Percentiles rank a stretch among this genome's conserved stretches.
These are phyloP conservation scores for Coemansia sp. DNA, from an alignment of 192 early-diverging fungal species.

Conservation along the genomic window DNA sequence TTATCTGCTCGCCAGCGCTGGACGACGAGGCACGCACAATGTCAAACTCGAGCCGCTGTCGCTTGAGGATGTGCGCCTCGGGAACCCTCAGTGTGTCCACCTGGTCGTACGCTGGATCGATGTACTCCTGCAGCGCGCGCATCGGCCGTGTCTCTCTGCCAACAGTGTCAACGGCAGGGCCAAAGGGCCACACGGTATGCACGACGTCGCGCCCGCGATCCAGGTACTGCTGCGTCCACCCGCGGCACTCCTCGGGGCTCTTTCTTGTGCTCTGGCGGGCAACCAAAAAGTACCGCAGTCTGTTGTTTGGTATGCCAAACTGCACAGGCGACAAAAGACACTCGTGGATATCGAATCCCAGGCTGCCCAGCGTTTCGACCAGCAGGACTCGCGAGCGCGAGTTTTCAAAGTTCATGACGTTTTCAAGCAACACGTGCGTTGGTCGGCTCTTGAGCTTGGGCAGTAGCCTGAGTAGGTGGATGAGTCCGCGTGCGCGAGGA, in stretches of 20 bases:
- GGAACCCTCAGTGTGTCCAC: slow-evolving; percentile 16
- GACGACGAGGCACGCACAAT: slow-evolving; percentile 23
- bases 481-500: slow-evolving; percentile 32
- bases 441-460: slow-evolving; percentile 19
- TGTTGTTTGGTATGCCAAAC: slow-evolving; percentile 40
- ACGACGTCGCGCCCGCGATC: slow-evolving; percentile 15
- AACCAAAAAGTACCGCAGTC: slow-evolving; percentile 33
- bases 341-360: slow-evolving; percentile 33
- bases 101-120: slow-evolving; percentile 5
- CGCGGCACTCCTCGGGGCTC: neutral
- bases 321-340: slow-evolving; percentile 42
- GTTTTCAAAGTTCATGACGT: slow-evolving; percentile 52
- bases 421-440: slow-evolving; percentile 29
- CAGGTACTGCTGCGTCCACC: slow-evolving; percentile 17
- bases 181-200: slow-evolving; percentile 33
- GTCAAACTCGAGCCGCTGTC: slow-evolving; percentile 28
- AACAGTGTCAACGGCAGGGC: slow-evolving; percentile 5
- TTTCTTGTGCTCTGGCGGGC: slow-evolving; percentile 8
- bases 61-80: slow-evolving; percentile 25
- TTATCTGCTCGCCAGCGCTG: no score
- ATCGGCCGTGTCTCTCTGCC: neutral
- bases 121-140: slow-evolving; percentile 12
- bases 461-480: slow-evolving; percentile 31
- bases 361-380: slow-evolving; percentile 17
- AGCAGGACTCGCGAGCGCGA: slow-evolving; percentile 24